Conservation (phyloP, 2,329 filamentous ascomycete species). For the Ilyonectria sp. region DNA sequence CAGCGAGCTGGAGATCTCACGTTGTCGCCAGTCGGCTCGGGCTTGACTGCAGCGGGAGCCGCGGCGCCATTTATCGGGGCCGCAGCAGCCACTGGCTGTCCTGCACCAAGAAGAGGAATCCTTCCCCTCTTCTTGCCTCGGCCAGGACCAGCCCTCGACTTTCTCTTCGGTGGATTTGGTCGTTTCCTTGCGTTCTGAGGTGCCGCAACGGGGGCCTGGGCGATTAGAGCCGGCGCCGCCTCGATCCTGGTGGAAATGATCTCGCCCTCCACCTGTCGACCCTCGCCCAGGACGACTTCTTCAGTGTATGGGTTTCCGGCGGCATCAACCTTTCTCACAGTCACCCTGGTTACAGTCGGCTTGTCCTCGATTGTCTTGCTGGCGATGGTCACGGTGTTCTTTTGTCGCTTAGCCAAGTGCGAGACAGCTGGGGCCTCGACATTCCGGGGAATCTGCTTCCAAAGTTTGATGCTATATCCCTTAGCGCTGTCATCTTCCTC, state of each 20-base stretch:
- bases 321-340: slow-evolving; percentile 83
- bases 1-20: slow-evolving; percentile 32
- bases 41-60: slow-evolving; percentile 56
- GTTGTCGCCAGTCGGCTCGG: slow-evolving; percentile 56
- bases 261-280: slow-evolving; percentile 85
- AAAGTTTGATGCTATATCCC: slow-evolving; percentile 70
- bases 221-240: slow-evolving; percentile 58
- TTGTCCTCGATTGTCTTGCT: slow-evolving; percentile 65
- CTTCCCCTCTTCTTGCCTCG: slow-evolving; percentile 87
- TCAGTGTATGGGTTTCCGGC: slow-evolving; percentile 87
- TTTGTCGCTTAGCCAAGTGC: slow-evolving; percentile 73
- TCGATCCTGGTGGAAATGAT: slow-evolving; percentile 76
- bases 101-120: slow-evolving; percentile 57
- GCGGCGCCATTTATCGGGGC: slow-evolving; percentile 56
- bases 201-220: slow-evolving; percentile 66
- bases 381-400: slow-evolving; percentile 71
- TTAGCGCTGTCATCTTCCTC: slow-evolving; percentile 72
- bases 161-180: slow-evolving; percentile 84
- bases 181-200: slow-evolving; percentile 69
- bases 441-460: slow-evolving; percentile 75
- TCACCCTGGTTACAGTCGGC: slow-evolving; percentile 81
- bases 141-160: slow-evolving; percentile 81
- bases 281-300: slow-evolving; percentile 85
- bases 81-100: slow-evolving; percentile 47
- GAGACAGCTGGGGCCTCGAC: slow-evolving; percentile 67